Conservation (phyloP, 441 rosid species). For the Gossypium gossypioides region DNA sequence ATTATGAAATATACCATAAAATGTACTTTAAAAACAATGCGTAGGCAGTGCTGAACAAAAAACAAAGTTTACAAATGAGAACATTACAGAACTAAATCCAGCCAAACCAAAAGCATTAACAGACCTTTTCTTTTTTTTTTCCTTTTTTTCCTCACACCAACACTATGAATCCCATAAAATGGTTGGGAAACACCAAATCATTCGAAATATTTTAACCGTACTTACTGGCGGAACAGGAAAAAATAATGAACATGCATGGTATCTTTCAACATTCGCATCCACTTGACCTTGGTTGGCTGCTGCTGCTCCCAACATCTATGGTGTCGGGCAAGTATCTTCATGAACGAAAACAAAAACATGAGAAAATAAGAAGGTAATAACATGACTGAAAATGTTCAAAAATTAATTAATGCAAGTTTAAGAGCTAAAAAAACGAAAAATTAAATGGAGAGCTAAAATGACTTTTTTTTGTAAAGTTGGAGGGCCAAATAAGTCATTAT, state of each 20-base stretch:
- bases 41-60: neutral
- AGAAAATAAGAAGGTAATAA: neutral
- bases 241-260: neutral
- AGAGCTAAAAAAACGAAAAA: too few species aligned
- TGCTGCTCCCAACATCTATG: constrained; percentile 14
- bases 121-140: constrained; percentile 15
- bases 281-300: constrained; percentile 14
- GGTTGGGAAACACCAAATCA: constrained; percentile 10
- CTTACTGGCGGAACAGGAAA: constrained; percentile 16
- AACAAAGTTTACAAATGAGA: neutral
- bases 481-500: too few species aligned
- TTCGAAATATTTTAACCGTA: constrained; percentile 16
- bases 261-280: constrained; percentile 54
- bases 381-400: too few species aligned
- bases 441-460: too few species aligned
- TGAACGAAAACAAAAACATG: neutral
- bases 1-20: too few species aligned
- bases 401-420: too few species aligned
- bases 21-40: neutral
- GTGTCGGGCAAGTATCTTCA: constrained; percentile 14
- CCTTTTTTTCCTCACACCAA: constrained; percentile 20
- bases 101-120: constrained; percentile 10
- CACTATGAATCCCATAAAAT: constrained; percentile 17
- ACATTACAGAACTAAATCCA: neutral
- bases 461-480: too few species aligned